Conservation (phyloP, 352 stramenopile genomes). For the Globisporangium irregulare region DNA sequence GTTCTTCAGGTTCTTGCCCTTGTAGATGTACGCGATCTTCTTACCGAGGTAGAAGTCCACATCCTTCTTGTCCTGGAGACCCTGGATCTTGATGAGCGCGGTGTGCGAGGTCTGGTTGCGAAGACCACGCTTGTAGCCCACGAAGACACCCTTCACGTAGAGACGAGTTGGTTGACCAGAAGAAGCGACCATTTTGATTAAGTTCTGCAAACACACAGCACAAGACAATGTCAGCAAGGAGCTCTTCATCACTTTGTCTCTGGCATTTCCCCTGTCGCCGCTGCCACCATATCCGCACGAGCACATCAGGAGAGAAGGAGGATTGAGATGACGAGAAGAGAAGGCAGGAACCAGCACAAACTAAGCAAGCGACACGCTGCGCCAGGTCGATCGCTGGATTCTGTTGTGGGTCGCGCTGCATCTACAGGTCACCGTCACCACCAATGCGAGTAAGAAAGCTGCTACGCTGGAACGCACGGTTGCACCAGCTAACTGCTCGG, state of each 20-base stretch:
- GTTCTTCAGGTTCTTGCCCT: slow-evolving; percentile 94
- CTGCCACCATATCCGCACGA: neutral
- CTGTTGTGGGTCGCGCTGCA: neutral
- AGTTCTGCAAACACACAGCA: slow-evolving; percentile 45
- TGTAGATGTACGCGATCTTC: slow-evolving; percentile 99
- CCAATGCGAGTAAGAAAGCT: neutral
- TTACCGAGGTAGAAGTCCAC: slow-evolving; percentile 99
- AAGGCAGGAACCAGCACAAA: neutral
- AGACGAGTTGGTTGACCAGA: slow-evolving; percentile 93
- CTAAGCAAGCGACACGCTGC: neutral
- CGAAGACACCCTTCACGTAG: slow-evolving; percentile 98
- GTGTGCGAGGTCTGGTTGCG: slow-evolving; percentile 98
- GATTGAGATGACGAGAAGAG: neutral
- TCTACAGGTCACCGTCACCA: neutral
- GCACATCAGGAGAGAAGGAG: neutral
- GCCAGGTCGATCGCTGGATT: neutral
- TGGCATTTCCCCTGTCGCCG: neutral
- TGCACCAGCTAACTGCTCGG: neutral
- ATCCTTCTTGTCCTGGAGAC: slow-evolving; percentile 97
- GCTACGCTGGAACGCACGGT: neutral
- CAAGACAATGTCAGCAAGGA: slow-evolving; percentile 12
- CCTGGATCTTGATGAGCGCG: slow-evolving; percentile 99
- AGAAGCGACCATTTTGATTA: slow-evolving; percentile 89
- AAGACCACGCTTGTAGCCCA: slow-evolving; percentile 98
- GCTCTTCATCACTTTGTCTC: neutral